Conservation (phyloP, 78 protist genomes). For the Pigoraptor vietnamica region DNA sequence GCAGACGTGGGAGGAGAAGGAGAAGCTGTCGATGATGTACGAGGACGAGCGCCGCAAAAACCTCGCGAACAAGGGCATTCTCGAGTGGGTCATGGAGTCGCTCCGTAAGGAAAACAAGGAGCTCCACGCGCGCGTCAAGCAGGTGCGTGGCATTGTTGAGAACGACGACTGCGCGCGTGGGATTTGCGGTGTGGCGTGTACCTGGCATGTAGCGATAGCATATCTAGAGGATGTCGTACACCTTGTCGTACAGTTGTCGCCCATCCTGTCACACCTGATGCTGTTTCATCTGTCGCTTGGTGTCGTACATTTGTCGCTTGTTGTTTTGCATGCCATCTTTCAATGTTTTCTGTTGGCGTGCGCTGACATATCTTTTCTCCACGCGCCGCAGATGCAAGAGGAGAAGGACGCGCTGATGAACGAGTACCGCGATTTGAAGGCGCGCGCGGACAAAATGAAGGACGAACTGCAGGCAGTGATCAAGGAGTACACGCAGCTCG, state of each 20-base stretch:
- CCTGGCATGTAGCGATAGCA: too few relatives aligned
- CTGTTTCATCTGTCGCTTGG: too few relatives aligned
- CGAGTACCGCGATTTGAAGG: background rate
- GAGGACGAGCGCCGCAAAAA: background rate
- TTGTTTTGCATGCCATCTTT: too few relatives aligned
- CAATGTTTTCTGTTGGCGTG: too few relatives aligned
- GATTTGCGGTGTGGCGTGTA: too few relatives aligned
- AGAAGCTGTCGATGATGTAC: background rate
- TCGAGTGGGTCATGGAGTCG: background rate
- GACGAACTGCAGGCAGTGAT: background rate
- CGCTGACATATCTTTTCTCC: too few relatives aligned
- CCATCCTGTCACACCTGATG: too few relatives aligned
- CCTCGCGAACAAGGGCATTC: background rate
- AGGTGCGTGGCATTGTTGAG: too few relatives aligned
- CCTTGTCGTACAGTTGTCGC: too few relatives aligned
- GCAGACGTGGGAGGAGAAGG: background rate
- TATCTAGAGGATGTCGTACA: too few relatives aligned
- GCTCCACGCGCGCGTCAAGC: background rate
- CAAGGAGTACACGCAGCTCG: background rate
- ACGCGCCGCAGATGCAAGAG: background rate
- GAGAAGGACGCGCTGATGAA: background rate
- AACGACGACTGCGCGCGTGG: background rate
- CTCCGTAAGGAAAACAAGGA: background rate
- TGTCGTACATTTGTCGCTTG: too few relatives aligned
- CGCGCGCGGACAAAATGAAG: background rate